A percentile compares a stretch with the other conserved stretches of the same genome.
Conservation (phyloP, 306 rosid species). For the Vigna angularis region DNA sequence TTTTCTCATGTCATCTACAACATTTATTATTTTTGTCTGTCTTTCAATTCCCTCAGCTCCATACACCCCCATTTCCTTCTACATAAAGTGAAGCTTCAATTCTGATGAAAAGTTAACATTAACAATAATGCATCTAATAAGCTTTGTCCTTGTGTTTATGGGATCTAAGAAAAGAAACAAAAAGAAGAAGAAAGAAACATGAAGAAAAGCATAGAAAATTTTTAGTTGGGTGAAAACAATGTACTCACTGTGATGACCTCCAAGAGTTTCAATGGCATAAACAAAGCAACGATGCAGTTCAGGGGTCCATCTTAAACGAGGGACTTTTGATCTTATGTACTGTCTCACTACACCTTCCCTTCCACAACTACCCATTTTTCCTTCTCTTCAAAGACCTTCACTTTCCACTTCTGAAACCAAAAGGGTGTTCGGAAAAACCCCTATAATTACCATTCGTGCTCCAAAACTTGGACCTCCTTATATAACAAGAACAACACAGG, state of each 20-base stretch:
- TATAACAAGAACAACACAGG: constrained; percentile 1
- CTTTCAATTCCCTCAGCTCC: too few species aligned
- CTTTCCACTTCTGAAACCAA: constrained; percentile 17
- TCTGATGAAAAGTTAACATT: neutral
- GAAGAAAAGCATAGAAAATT: neutral
- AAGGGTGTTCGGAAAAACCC: constrained; percentile 34
- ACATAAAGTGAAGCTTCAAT: neutral
- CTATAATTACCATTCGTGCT: neutral
- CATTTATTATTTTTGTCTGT: neutral
- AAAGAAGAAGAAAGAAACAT: too few species aligned
- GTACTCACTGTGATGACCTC: constrained; percentile 71
- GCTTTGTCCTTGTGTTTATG: neutral
- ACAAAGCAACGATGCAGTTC: constrained; percentile 78
- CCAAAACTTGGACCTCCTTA: neutral
- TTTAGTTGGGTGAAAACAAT: neutral
- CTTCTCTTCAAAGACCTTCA: neutral
- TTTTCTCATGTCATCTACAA: neutral
- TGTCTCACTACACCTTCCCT: constrained; percentile 75
- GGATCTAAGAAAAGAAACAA: neutral
- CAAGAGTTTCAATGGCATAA: constrained; percentile 70
- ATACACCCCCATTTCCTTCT: too few species aligned
- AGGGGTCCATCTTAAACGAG: constrained; percentile 85
- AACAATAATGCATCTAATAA: too few species aligned
- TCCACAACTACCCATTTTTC: constrained; percentile 61
- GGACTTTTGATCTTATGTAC: constrained; percentile 81